A percentile compares a stretch with the other conserved stretches of the same genome.
These are phyloP conservation scores for Sclerotiophoma versabilis DNA, from an alignment of 2,329 filamentous ascomycete species.

Conservation along the genomic window DNA sequence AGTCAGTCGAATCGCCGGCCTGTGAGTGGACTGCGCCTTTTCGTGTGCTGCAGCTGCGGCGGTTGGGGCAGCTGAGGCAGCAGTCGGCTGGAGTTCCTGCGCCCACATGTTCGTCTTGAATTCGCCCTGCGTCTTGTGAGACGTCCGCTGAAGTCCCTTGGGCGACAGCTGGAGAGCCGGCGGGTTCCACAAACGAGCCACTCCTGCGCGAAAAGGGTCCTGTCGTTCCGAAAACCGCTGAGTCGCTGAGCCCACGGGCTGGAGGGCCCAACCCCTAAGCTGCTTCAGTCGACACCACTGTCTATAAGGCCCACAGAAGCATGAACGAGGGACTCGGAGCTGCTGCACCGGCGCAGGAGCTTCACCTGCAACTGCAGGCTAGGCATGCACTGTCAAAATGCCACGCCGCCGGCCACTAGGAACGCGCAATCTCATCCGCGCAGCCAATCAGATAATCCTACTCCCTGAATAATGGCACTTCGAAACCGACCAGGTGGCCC, in stretches of 20 bases:
- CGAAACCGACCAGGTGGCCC: conserved; percentile 17
- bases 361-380: conserved; percentile 27
- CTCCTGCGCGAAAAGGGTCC: conserved; percentile 10
- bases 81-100: conserved; percentile 4
- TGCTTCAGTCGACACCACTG: conserved; percentile 12
- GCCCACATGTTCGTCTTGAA: conserved; percentile 3
- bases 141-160: conserved; percentile 18
- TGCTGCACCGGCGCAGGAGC: conserved; percentile 19
- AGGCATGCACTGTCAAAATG: conserved; percentile 9
- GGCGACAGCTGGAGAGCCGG: conserved; percentile 17
- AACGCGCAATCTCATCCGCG: conserved; percentile 22
- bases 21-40: conserved; percentile 5
- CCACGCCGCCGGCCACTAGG: conserved; percentile 25
- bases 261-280: conserved; percentile 14
- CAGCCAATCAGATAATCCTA: conserved; percentile 38
- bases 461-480: conserved; percentile 15
- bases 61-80: conserved; percentile 3
- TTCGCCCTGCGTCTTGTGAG: conserved; percentile 21
- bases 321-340: conserved; percentile 10
- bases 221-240: conserved; percentile 20
- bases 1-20: background rate
- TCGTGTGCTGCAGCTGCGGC: conserved; percentile 10
- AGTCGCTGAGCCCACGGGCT: conserved; percentile 13
- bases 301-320: conserved; percentile 12
- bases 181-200: conserved; percentile 18